Evolutionary conservation across 257 asterid genomes (phyloP), one percentile per base, ranked within the genome.

Genomic region (Penstemon barbatus): DNA sequence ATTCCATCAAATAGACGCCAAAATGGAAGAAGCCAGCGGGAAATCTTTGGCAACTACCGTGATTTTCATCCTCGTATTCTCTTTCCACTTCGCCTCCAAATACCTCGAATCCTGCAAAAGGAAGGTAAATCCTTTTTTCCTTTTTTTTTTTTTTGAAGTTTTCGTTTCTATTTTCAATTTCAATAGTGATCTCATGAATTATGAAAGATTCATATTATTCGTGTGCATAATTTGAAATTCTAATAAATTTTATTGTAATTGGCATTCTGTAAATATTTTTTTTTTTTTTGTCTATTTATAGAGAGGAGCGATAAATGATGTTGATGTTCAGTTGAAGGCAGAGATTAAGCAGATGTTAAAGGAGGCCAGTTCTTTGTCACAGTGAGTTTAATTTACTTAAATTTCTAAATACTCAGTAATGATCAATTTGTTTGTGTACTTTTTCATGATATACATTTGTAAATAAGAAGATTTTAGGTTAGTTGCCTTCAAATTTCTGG

Each of bases 11-110:
- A 39, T 19, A 33, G 43, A 13, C 68, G 40, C 66, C 57, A 43
- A 50, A 54, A 87, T 89, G 98, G 89, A 82, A 63, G 95, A 89
- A 56, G 72, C 72, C 66, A 55, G 72, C 46, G 82, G 78, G 63
- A 88, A 68, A 76, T 90, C 97, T 39, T 68, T 83, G 37, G 92
- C 97, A 10, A 92, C 97, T 72, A 91, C 93, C 11, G n/a, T 75
- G 56, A 71, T 90, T 70, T 88, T 90, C 88, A 49, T 82, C 77
- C 72, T 88, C 65, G 95, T 92, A 9, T 82, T 78, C 43, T 64
- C 65, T 69, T 71, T 87, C 63, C 97, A 90, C 63, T 71, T 81
- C 56, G 74, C 71, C 40, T 83, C 93, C 33, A 89, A 90, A 75
- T 79, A 85, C 80, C 48, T 88, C 66, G 96, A 90, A 67, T 66